These are phyloP conservation scores for Penicillium lividum DNA, from an alignment of 495 filamentous ascomycete genomes.

Conservation along the genomic window DNA sequence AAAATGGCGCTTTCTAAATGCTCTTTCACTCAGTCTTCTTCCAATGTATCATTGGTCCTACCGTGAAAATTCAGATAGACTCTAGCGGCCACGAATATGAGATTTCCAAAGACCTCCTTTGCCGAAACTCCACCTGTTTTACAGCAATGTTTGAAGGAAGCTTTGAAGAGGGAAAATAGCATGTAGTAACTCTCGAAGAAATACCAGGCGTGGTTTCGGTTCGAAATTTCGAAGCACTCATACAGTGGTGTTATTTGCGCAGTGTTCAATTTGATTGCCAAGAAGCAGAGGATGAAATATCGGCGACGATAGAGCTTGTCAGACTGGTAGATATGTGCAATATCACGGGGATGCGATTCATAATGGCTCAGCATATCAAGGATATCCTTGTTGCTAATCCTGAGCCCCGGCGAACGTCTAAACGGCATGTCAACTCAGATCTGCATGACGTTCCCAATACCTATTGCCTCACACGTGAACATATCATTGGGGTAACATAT, in stretches of 20 bases:
- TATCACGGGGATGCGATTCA: conserved; percentile 21
- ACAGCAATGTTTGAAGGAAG: conserved; percentile 29
- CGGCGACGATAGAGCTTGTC: conserved; percentile 28
- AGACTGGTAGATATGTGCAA: conserved; percentile 32
- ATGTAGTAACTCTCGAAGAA: conserved; percentile 26
- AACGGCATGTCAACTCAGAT: background rate
- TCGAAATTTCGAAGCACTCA: conserved; percentile 28
- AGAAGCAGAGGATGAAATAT: conserved; percentile 20
- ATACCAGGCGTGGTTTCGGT: conserved; percentile 27
- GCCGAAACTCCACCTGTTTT: conserved; percentile 29
- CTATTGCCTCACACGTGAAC: conserved; percentile 21
- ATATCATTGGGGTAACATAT: conserved; percentile 22
- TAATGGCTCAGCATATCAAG: conserved; percentile 25
- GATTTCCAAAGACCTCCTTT: conserved; percentile 24
- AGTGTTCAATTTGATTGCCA: conserved; percentile 14
- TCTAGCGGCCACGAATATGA: conserved; percentile 2
- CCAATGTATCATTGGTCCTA: conserved; percentile 3
- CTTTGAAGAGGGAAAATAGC: conserved; percentile 29
- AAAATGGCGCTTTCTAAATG: background rate
- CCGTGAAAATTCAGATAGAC: background rate
- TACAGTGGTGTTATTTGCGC: conserved; percentile 31
- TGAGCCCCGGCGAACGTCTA: background rate
- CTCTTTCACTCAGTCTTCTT: conserved; percentile 1
- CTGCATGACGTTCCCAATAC: too few species aligned
- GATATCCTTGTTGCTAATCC: conserved; percentile 10